These are phyloP conservation scores for Angophora floribunda DNA, from an alignment of 345 rosid genomes.

Conservation along the genomic window DNA sequence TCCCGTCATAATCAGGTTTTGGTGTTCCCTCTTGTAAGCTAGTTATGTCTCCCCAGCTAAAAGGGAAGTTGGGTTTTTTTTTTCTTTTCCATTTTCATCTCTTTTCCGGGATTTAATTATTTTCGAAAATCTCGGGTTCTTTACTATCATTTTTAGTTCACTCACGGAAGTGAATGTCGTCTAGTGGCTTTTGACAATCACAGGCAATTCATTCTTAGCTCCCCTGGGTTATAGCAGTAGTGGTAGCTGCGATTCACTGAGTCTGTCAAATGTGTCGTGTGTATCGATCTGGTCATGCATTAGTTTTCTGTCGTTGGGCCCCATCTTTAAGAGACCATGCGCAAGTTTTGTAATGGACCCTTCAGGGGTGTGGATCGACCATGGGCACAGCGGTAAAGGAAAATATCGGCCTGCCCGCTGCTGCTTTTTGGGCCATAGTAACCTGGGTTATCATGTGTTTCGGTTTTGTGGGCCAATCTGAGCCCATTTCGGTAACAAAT, in stretches of 20 bases:
- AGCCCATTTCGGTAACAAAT: neutral
- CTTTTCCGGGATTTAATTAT: slow-evolving; percentile 27
- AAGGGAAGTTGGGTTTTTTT: neutral
- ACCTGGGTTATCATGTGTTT: neutral
- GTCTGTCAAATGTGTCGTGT: neutral
- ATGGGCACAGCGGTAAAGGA: neutral
- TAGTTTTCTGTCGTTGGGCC: neutral
- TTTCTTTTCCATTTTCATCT: neutral
- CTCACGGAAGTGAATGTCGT: neutral
- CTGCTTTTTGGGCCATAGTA: neutral
- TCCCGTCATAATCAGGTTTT: neutral
- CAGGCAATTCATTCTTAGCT: neutral
- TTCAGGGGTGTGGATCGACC: neutral
- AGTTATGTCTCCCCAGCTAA: slow-evolving; percentile 1
- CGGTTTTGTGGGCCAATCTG: neutral
- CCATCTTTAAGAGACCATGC: neutral
- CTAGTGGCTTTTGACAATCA: neutral
- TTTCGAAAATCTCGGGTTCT: slow-evolving; percentile 30
- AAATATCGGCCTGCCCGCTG: neutral
- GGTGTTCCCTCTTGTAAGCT: neutral
- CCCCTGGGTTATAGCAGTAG: neutral
- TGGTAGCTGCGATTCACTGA: neutral
- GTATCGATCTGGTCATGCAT: neutral
- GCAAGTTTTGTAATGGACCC: neutral
- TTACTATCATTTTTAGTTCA: neutral